A percentile compares a stretch with the other conserved stretches of the same genome.
phyloP scores from a whole-genome alignment of 768 basidiomycete genomes.

The Brasilioporus rufonigricans region DNA sequence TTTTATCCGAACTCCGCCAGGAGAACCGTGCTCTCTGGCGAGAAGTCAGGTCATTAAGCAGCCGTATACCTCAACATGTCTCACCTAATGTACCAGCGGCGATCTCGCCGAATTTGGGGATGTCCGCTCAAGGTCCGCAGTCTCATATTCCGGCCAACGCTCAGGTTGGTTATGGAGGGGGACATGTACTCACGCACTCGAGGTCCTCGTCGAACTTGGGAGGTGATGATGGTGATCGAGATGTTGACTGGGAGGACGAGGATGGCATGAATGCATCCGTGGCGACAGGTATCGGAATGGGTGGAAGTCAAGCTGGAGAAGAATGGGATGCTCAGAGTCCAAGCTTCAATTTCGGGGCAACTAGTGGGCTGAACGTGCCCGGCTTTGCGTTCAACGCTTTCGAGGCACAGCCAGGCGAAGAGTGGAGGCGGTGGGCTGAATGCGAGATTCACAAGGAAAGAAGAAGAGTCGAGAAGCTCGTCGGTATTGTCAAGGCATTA shows the following conservation, averaged over 20 bases:
- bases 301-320: slow-evolving; percentile 18
- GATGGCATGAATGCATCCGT: slow-evolving; percentile 16
- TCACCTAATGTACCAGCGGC: background rate
- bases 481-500: slow-evolving; percentile 53
- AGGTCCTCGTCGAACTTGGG: slow-evolving; percentile 29
- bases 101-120: slow-evolving; percentile 6
- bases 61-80: slow-evolving; percentile 24
- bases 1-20: slow-evolving; percentile 63
- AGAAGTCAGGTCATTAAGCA: slow-evolving; percentile 24
- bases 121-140: slow-evolving; percentile 7
- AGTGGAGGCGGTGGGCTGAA: slow-evolving; percentile 32
- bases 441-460: slow-evolving; percentile 53
- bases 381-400: slow-evolving; percentile 9
- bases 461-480: slow-evolving; percentile 60
- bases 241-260: slow-evolving; percentile 30
- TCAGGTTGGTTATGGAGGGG: slow-evolving; percentile 12
- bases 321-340: slow-evolving; percentile 25
- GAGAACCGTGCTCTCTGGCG: slow-evolving; percentile 64
- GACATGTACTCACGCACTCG: slow-evolving; percentile 22
- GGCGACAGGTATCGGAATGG: slow-evolving; percentile 13
- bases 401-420: slow-evolving; percentile 11
- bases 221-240: slow-evolving; percentile 25
- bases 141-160: slow-evolving; percentile 4
- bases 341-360: slow-evolving; percentile 12
- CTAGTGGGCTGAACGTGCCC: slow-evolving; percentile 13